phyloP scores from a whole-genome alignment of 768 basidiomycete genomes.

The Lactarius hatsudake region DNA sequence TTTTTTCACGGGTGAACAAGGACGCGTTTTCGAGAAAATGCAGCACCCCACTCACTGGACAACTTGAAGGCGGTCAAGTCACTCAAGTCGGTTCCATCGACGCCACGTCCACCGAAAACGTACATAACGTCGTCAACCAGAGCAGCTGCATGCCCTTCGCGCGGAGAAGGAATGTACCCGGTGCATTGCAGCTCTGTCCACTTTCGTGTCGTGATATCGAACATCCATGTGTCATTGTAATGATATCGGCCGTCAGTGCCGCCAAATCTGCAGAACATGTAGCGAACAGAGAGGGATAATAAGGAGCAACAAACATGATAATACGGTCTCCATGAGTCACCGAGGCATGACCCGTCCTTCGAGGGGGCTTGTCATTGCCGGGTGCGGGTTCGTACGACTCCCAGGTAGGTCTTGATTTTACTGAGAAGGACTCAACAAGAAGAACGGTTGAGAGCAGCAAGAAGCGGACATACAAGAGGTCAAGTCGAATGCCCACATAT shows the following conservation, averaged over 20 bases:
- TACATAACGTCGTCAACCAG: slow-evolving; percentile 98
- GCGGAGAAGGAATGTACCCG: slow-evolving; percentile 91
- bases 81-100: slow-evolving; percentile 92
- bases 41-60: slow-evolving; percentile 65
- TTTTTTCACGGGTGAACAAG: neutral
- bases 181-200: slow-evolving; percentile 96
- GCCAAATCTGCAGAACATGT: slow-evolving; percentile 68
- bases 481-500: slow-evolving; percentile 94
- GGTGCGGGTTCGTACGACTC: slow-evolving; percentile 64
- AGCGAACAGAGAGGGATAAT: slow-evolving; percentile 18
- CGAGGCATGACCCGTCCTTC: slow-evolving; percentile 89
- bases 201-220: slow-evolving; percentile 70
- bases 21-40: neutral
- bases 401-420: slow-evolving; percentile 84
- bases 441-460: slow-evolving; percentile 10
- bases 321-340: slow-evolving; percentile 66
- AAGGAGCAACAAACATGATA: slow-evolving; percentile 23
- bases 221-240: slow-evolving; percentile 98
- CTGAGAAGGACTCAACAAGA: slow-evolving; percentile 39
- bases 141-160: slow-evolving; percentile 96
- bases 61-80: slow-evolving; percentile 98
- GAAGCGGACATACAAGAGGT: slow-evolving; percentile 68
- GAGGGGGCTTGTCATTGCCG: slow-evolving; percentile 63
- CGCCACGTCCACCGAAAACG: slow-evolving; percentile 94
- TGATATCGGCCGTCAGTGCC: slow-evolving; percentile 99